phyloP scores from a whole-genome alignment of 2,329 filamentous ascomycete genomes.

The Biscogniauxia sp. region DNA sequence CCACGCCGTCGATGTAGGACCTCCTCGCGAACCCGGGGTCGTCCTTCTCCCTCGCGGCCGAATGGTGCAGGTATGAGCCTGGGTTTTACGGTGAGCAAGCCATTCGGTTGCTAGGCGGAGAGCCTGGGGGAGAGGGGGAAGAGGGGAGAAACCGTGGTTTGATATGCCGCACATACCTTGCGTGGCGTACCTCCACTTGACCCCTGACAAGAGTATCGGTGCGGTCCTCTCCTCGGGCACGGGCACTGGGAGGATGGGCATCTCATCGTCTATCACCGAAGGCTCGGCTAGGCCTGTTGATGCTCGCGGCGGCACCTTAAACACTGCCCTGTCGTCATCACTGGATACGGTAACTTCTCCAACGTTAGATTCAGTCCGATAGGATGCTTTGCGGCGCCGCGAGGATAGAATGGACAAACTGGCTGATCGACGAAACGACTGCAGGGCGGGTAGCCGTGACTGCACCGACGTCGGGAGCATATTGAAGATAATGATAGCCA shows the following conservation, averaged over 20 bases:
- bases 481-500: conserved; percentile 49
- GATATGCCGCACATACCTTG: conserved; percentile 22
- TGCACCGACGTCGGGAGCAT: conserved; percentile 54
- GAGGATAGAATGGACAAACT: conserved; percentile 33
- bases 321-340: conserved; percentile 9
- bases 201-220: conserved; percentile 9
- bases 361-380: conserved; percentile 5
- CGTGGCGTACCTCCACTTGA: conserved; percentile 30
- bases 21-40: conserved; percentile 53
- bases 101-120: not conserved
- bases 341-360: conserved; percentile 15
- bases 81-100: not conserved
- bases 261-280: not conserved
- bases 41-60: conserved; percentile 33
- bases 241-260: conserved; percentile 9
- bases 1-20: conserved; percentile 62
- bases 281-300: not conserved
- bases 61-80: conserved; percentile 26
- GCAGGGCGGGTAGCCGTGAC: conserved; percentile 48
- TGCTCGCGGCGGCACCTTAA: not conserved
- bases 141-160: no score
- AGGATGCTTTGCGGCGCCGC: conserved; percentile 9
- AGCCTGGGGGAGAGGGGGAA: no score
- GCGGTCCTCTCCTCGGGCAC: not conserved
- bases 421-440: conserved; percentile 45